Evolutionary conservation across 192 early-diverging fungal genomes (phyloP), one percentile per base, ranked within the genome.

Genomic region (Coemansia sp.): DNA sequence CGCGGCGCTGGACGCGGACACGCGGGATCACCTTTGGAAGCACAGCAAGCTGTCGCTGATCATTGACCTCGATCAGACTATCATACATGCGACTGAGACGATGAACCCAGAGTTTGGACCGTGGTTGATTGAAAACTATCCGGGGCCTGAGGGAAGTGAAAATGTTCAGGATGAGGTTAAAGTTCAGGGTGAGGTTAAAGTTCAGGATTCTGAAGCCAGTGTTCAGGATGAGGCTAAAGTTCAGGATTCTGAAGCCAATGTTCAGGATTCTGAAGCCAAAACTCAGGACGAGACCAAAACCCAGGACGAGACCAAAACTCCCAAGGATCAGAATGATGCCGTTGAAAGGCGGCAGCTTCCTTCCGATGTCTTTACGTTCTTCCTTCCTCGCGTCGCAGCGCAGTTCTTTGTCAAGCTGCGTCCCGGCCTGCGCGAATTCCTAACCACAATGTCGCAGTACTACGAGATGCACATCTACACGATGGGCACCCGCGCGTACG

Each of bases 381-480:
- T 70, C 22, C 58, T 99, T 6, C 85, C 90, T 10, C 48, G 25
- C 0, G 88, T 86, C 56, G 77, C 77, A 32, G 82, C 85, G 8
- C 74, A 79, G 5, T 92, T 92, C 62, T 91, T 91, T 54, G 84
- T 99, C 53, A 99, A 99, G 72, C 54, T 95, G 43, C 79, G 96
- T 28, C 96, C 96, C 1, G 87, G 87, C 3, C 82, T 95, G 12
- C 80, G 74, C 23, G 84, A 87, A 27, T 98, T 99, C 65, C 69
- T 99, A 24, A 69, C 82, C 46, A 65, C 80, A 44, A 65, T 94
- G 6, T 70, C 82, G 2, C 52, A 85, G 53, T 27, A 88, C 6
- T 99, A 91, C 64, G 97, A 99, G 74, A 77, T 98, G 67, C 97
- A 99, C 69, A 95, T 99, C 52, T 99, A 99, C 71, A 99, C 97